These are phyloP conservation scores for Xerocomellus dryophilus DNA, from an alignment of 768 basidiomycete species.

Conservation along the genomic window DNA sequence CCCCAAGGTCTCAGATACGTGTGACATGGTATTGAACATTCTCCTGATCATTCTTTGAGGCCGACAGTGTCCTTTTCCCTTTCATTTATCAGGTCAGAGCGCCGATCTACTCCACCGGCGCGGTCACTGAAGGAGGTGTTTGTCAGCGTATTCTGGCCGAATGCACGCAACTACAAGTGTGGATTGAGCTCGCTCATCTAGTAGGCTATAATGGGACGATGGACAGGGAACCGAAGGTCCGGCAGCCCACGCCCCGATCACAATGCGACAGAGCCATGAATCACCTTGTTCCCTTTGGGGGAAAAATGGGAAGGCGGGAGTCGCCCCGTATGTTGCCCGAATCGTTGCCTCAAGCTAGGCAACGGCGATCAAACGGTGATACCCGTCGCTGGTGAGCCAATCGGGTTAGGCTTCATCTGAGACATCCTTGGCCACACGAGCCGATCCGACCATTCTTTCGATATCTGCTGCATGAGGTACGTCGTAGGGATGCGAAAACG, in stretches of 20 bases:
- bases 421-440: background rate
- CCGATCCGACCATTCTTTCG: too few species aligned
- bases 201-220: background rate
- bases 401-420: too few species aligned
- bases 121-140: background rate
- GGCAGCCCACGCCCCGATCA: background rate
- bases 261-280: background rate
- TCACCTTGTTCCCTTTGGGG: too few species aligned
- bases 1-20: too few species aligned
- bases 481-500: too few species aligned
- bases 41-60: too few species aligned
- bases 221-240: too few species aligned
- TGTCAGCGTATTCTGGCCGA: background rate
- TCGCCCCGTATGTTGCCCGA: background rate
- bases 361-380: too few species aligned
- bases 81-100: background rate
- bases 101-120: background rate
- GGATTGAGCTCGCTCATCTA: background rate
- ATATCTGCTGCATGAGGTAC: too few species aligned
- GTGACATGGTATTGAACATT: too few species aligned
- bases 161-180: background rate
- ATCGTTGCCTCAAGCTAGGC: background rate
- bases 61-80: too few species aligned
- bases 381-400: background rate
- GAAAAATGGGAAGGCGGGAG: too few species aligned